Evolutionary conservation across 805 yeast genomes (phyloP).

Genomic region (Kuraishia capsulata): DNA sequence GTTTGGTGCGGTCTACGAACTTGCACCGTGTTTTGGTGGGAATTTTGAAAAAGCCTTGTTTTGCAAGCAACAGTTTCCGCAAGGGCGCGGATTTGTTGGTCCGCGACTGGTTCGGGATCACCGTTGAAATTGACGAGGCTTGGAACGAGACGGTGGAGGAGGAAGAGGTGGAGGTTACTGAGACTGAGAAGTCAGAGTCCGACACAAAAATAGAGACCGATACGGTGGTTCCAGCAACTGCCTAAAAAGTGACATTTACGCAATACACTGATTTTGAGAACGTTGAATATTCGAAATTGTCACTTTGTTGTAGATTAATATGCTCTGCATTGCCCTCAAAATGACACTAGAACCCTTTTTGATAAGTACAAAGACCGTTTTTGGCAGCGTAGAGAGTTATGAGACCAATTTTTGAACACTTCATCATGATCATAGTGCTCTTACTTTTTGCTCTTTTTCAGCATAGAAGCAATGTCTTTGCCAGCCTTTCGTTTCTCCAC

Average conservation of each 20-base stretch:
- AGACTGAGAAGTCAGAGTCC: neutral
- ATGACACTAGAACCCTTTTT: no score
- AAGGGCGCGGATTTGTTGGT: slow-evolving; percentile 9
- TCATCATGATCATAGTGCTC: no score
- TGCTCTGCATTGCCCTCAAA: no score
- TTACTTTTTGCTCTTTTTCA: slow-evolving; percentile 1
- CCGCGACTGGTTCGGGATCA: slow-evolving; percentile 15
- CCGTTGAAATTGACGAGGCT: slow-evolving; percentile 18
- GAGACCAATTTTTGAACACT: no score
- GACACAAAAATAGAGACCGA: no score
- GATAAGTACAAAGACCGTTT: no score
- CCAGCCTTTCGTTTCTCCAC: slow-evolving; percentile 16
- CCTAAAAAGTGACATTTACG: no score
- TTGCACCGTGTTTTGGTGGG: slow-evolving; percentile 21
- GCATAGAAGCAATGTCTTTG: neutral
- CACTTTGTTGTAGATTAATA: no score
- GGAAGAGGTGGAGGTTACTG: neutral
- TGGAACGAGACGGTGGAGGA: neutral
- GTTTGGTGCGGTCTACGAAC: slow-evolving; percentile 16
- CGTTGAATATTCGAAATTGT: no score
- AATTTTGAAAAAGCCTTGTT: slow-evolving; percentile 27
- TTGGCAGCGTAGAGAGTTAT: no score
- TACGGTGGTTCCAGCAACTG: no score
- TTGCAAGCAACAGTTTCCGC: slow-evolving; percentile 9
- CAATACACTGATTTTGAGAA: no score